phyloP scores from a whole-genome alignment of 306 rosid genomes.

The Carpinus viminea region DNA sequence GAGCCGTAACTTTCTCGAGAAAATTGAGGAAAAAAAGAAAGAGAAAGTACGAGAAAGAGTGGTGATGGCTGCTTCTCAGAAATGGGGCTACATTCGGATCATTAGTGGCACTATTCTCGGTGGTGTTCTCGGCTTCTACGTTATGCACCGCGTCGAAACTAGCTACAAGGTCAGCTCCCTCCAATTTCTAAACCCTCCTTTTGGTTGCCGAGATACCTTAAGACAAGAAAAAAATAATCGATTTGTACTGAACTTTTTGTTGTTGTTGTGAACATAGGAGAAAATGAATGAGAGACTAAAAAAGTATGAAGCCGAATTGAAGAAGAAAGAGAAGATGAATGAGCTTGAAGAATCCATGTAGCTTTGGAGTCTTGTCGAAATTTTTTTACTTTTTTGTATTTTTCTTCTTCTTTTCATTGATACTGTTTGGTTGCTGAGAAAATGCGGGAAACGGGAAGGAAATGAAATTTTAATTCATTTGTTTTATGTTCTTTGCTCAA shows the following conservation, averaged over 20 bases:
- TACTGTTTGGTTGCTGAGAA: slow-evolving; percentile 3
- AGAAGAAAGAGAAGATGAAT: slow-evolving; percentile 55
- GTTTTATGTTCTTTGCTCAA: background rate
- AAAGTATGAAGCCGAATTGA: slow-evolving; percentile 64
- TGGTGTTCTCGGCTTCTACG: slow-evolving; percentile 84
- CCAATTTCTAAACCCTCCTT: background rate
- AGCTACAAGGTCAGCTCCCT: slow-evolving; percentile 59
- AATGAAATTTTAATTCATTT: background rate
- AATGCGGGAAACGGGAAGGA: background rate
- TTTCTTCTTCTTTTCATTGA: background rate
- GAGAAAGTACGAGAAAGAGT: slow-evolving; percentile 18
- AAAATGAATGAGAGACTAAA: slow-evolving; percentile 69
- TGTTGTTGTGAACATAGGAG: slow-evolving; percentile 48
- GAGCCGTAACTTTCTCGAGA: slow-evolving; percentile 17
- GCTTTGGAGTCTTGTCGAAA: background rate
- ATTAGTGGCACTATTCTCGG: slow-evolving; percentile 69
- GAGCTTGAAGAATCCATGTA: slow-evolving; percentile 65
- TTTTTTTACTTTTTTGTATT: background rate
- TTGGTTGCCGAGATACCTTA: background rate
- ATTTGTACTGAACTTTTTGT: background rate
- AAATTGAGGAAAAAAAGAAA: slow-evolving; percentile 10
- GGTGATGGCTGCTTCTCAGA: slow-evolving; percentile 42
- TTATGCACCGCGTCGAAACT: slow-evolving; percentile 71
- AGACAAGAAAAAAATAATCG: background rate
- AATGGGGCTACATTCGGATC: slow-evolving; percentile 78